These are phyloP conservation scores for Kwoniella sp. DNA, from an alignment of 768 basidiomycete species.

Conservation along the genomic window DNA sequence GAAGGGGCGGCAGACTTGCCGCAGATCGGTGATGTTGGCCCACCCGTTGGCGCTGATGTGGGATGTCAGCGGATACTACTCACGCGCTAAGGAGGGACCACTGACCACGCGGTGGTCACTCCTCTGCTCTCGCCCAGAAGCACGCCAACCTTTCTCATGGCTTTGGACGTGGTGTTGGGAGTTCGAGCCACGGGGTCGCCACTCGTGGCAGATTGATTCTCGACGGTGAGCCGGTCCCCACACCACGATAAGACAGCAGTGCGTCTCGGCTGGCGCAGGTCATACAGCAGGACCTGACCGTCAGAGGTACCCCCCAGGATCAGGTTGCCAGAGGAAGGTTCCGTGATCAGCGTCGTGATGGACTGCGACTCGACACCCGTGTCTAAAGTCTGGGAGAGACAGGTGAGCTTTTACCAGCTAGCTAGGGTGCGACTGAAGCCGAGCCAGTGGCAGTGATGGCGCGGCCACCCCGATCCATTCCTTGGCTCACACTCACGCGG, in stretches of 20 bases:
- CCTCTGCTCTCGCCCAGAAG: slow-evolving; percentile 35
- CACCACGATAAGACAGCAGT: slow-evolving; percentile 20
- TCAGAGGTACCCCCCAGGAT: slow-evolving; percentile 26
- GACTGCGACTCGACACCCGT: no score
- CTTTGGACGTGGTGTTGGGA: background rate
- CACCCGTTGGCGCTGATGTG: slow-evolving; percentile 29
- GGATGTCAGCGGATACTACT: background rate
- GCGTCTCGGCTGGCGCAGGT: slow-evolving; percentile 23
- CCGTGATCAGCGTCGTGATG: slow-evolving; percentile 28
- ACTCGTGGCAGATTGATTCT: background rate
- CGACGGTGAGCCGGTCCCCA: background rate
- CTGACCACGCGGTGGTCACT: slow-evolving; percentile 37
- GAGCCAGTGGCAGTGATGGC: background rate
- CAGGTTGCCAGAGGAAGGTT: slow-evolving; percentile 40
- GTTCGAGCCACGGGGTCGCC: background rate
- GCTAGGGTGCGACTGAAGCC: no score
- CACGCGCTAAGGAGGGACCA: background rate
- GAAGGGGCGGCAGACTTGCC: slow-evolving; percentile 15
- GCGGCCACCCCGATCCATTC: background rate
- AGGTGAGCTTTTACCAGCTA: no score
- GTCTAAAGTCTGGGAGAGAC: no score
- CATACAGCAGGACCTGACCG: slow-evolving; percentile 33
- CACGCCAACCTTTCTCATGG: slow-evolving; percentile 29
- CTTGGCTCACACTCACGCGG: slow-evolving; percentile 18
- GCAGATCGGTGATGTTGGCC: slow-evolving; percentile 36